Evolutionary conservation across 305 asterid genomes (phyloP).

Genomic region (Withania somnifera): DNA sequence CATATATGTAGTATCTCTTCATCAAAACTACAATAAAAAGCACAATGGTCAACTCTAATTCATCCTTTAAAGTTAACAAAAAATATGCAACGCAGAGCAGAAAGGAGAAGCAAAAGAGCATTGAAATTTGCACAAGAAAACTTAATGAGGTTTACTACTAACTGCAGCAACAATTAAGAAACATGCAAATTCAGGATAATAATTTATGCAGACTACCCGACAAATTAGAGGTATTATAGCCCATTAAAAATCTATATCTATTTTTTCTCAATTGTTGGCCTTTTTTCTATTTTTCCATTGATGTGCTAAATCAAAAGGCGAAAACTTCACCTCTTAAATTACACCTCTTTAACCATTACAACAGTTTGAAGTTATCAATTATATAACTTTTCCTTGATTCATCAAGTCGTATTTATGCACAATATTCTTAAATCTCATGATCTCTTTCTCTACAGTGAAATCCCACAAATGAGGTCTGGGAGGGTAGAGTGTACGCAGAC

Average conservation of each 20-base stretch:
- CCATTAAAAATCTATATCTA: background rate
- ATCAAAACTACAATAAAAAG: slow-evolving; percentile 35
- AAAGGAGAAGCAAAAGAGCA: background rate
- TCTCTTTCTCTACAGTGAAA: no score
- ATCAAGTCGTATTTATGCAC: background rate
- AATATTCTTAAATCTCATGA: background rate
- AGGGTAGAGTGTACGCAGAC: background rate
- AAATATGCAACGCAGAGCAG: background rate
- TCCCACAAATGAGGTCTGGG: background rate
- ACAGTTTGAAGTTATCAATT: background rate
- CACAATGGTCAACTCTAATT: background rate
- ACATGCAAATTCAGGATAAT: background rate
- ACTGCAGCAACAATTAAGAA: background rate
- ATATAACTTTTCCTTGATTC: background rate
- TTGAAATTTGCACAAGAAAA: no score
- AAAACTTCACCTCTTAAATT: no score
- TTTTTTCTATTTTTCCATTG: no score
- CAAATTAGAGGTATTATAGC: background rate
- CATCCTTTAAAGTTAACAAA: background rate
- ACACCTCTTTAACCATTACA: background rate
- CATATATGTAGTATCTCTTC: slow-evolving; percentile 47
- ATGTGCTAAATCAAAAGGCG: no score
- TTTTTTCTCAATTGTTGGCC: no score
- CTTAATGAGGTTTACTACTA: background rate
- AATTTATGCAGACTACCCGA: background rate